These are phyloP conservation scores for Naegleria lovaniensis DNA, from an alignment of 208 protist genomes.

Conservation along the genomic window DNA sequence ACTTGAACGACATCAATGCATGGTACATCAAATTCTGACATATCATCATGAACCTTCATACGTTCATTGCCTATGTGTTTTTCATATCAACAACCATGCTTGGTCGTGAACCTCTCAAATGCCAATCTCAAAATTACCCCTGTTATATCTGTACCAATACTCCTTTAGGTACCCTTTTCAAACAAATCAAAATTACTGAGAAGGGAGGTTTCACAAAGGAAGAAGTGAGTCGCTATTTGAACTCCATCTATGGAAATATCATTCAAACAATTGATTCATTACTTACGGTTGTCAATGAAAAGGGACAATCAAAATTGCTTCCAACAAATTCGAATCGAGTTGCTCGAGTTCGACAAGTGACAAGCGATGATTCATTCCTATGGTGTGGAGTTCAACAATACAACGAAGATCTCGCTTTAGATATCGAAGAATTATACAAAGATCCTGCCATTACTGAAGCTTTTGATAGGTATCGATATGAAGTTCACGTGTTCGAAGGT, in stretches of 20 bases:
- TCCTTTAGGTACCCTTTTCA: background rate
- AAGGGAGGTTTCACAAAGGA: background rate
- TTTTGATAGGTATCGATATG: background rate
- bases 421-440: background rate
- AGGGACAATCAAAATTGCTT: background rate
- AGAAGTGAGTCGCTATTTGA: background rate
- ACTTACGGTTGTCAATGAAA: background rate
- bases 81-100: no score
- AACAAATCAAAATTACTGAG: background rate
- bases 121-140: no score
- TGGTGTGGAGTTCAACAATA: background rate
- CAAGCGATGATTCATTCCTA: background rate
- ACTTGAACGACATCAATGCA: no score
- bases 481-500: background rate
- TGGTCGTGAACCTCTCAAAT: no score
- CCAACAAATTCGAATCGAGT: background rate
- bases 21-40: no score
- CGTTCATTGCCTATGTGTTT: no score
- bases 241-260: background rate
- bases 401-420: background rate
- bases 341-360: background rate
- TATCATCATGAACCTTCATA: no score
- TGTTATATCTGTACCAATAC: no score
- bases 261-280: background rate
- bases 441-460: background rate